Conservation (phyloP, 495 filamentous ascomycete species). For the Penicillium malachiteum region DNA sequence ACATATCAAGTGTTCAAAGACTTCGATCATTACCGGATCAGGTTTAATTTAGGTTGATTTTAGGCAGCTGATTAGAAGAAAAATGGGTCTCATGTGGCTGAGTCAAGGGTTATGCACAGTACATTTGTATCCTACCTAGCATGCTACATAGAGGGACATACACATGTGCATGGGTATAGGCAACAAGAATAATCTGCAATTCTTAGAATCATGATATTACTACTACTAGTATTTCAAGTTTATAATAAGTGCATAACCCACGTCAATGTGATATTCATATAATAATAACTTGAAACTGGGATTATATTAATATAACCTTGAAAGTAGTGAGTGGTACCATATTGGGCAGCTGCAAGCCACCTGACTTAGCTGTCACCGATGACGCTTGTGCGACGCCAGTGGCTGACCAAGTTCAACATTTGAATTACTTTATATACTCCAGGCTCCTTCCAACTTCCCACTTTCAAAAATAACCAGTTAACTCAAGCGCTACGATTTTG, state of each 20-base stretch:
- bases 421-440: not conserved
- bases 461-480: too few relatives aligned
- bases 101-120: not conserved
- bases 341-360: conserved; percentile 6
- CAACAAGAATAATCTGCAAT: not conserved
- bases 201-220: too few relatives aligned
- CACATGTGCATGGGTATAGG: not conserved
- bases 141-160: too few relatives aligned
- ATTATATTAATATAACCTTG: too few relatives aligned
- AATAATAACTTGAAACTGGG: not conserved
- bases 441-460: not conserved
- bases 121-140: not conserved
- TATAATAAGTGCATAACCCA: too few relatives aligned
- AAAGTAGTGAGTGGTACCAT: not conserved
- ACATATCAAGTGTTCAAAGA: too few relatives aligned
- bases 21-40: too few relatives aligned
- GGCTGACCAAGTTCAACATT: conserved; percentile 18
- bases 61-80: not conserved
- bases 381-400: conserved; percentile 26
- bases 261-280: too few relatives aligned
- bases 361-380: conserved; percentile 19
- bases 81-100: not conserved
- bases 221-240: too few relatives aligned
- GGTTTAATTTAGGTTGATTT: not conserved
- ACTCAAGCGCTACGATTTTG: too few relatives aligned